Percentiles rank a stretch among this genome's conserved stretches.
Evolutionary conservation across 495 filamentous ascomycete species (phyloP).

Genomic region (Parathielavia hyrcaniae): DNA sequence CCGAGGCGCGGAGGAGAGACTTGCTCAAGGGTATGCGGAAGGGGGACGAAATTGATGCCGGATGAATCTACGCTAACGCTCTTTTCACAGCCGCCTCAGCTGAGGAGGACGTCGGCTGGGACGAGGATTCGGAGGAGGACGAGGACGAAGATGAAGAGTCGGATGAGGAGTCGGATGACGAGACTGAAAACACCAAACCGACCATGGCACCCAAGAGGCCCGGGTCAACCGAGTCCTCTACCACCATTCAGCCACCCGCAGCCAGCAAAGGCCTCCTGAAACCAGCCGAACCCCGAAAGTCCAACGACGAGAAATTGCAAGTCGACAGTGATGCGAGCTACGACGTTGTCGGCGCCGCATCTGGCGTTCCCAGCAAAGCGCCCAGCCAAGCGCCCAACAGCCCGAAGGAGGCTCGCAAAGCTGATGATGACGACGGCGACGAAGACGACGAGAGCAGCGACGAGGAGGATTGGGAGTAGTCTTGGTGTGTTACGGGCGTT

Average conservation of each 20-base stretch:
- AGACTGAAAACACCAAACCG: slow-evolving; percentile 23
- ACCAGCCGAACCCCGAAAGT: slow-evolving; percentile 63
- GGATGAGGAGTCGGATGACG: slow-evolving; percentile 55
- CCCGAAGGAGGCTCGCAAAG: slow-evolving; percentile 56
- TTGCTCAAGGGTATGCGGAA: slow-evolving; percentile 72
- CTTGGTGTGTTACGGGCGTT: slow-evolving; percentile 1
- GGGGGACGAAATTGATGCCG: neutral
- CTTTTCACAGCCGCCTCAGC: slow-evolving; percentile 49
- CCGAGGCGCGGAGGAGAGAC: slow-evolving; percentile 84
- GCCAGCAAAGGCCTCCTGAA: slow-evolving; percentile 41
- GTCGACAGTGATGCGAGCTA: slow-evolving; percentile 90
- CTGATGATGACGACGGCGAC: slow-evolving; percentile 31
- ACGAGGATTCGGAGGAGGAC: slow-evolving; percentile 52
- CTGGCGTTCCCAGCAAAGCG: slow-evolving; percentile 72
- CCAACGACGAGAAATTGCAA: slow-evolving; percentile 77
- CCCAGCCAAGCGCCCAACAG: slow-evolving; percentile 61
- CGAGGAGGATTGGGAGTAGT: slow-evolving; percentile 78
- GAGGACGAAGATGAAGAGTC: slow-evolving; percentile 24
- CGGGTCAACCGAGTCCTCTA: slow-evolving; percentile 46
- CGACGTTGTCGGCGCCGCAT: slow-evolving; percentile 70
- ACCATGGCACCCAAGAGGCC: slow-evolving; percentile 29
- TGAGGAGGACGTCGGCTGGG: slow-evolving; percentile 79
- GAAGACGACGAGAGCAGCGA: slow-evolving; percentile 18
- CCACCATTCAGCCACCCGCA: slow-evolving; percentile 41
- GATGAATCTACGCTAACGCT: slow-evolving; percentile 24